Percentiles rank a stretch among this genome's conserved stretches.
Conservation (phyloP, 2,329 filamentous ascomycete genomes). For the Phialemonium atrogriseum region DNA sequence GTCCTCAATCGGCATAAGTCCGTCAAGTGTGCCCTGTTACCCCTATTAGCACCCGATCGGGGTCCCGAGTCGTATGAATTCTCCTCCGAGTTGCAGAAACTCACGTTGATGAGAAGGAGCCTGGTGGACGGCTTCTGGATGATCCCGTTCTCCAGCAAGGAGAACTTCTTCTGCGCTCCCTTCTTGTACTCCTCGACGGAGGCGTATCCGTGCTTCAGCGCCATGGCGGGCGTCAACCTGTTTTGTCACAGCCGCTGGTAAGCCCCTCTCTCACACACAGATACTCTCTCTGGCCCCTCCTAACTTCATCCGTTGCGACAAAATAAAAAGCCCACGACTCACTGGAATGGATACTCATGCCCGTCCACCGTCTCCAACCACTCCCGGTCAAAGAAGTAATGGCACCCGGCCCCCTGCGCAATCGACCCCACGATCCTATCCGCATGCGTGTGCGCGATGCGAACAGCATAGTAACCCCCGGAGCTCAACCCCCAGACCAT, state of each 20-base stretch:
- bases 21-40: constrained; percentile 49
- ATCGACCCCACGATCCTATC: constrained; percentile 43
- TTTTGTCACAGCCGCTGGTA: constrained; percentile 2
- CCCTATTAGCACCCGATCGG: background rate
- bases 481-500: constrained; percentile 57
- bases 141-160: constrained; percentile 50
- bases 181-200: constrained; percentile 46
- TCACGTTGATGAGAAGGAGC: constrained; percentile 52
- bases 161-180: constrained; percentile 52
- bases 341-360: constrained; percentile 58
- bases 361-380: constrained; percentile 56
- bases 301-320: too few relatives aligned
- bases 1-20: constrained; percentile 61
- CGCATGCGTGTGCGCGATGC: constrained; percentile 60
- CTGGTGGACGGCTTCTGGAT: constrained; percentile 46
- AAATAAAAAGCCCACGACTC: constrained; percentile 12
- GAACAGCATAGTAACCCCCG: constrained; percentile 61
- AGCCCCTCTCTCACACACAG: background rate
- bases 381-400: constrained; percentile 50
- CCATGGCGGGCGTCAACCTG: constrained; percentile 45
- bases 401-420: constrained; percentile 55
- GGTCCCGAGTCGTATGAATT: too few relatives aligned
- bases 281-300: too few relatives aligned
- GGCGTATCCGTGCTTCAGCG: constrained; percentile 53
- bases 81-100: too few relatives aligned